Conservation (phyloP, 2,329 filamentous ascomycete species). For the Pseudocercospora musae region DNA sequence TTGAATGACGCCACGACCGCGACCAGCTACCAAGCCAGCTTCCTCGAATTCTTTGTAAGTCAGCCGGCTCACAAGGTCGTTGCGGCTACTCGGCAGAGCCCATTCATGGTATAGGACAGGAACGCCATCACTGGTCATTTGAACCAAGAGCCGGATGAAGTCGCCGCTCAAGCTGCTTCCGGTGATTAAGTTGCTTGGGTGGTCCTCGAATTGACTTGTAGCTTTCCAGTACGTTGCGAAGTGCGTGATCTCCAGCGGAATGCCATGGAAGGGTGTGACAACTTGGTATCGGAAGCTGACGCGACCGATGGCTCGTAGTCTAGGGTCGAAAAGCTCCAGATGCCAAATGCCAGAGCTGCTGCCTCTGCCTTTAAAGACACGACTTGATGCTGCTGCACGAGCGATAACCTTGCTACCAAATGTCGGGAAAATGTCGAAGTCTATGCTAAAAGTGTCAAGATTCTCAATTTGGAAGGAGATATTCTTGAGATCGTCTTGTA, state of each 20-base stretch:
- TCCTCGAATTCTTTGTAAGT: slow-evolving; percentile 68
- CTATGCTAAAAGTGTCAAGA: slow-evolving; percentile 85
- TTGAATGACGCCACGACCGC: slow-evolving; percentile 28
- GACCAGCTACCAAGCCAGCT: slow-evolving; percentile 36
- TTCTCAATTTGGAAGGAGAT: slow-evolving; percentile 97
- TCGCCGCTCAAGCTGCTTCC: slow-evolving; percentile 95
- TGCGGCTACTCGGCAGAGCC: slow-evolving; percentile 53
- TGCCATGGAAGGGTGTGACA: slow-evolving; percentile 91
- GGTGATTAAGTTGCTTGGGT: slow-evolving; percentile 82
- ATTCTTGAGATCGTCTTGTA: slow-evolving; percentile 90
- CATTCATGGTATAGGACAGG: slow-evolving; percentile 86
- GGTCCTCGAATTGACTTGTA: slow-evolving; percentile 85
- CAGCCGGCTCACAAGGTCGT: slow-evolving; percentile 77
- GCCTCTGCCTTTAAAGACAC: slow-evolving; percentile 71
- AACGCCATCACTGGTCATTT: slow-evolving; percentile 81
- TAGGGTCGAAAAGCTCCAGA: slow-evolving; percentile 86
- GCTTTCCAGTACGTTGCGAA: slow-evolving; percentile 99
- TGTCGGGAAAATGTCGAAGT: slow-evolving; percentile 96
- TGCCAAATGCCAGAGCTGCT: slow-evolving; percentile 78
- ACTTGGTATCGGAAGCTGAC: slow-evolving; percentile 94
- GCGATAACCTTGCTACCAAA: slow-evolving; percentile 98
- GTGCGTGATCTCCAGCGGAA: slow-evolving; percentile 92
- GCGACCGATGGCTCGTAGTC: slow-evolving; percentile 85
- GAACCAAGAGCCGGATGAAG: slow-evolving; percentile 86
- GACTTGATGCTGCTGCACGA: slow-evolving; percentile 86